phyloP scores from a whole-genome alignment of 225 moss, liverwort and hornwort genomes.

The Physcomitrium patens region DNA sequence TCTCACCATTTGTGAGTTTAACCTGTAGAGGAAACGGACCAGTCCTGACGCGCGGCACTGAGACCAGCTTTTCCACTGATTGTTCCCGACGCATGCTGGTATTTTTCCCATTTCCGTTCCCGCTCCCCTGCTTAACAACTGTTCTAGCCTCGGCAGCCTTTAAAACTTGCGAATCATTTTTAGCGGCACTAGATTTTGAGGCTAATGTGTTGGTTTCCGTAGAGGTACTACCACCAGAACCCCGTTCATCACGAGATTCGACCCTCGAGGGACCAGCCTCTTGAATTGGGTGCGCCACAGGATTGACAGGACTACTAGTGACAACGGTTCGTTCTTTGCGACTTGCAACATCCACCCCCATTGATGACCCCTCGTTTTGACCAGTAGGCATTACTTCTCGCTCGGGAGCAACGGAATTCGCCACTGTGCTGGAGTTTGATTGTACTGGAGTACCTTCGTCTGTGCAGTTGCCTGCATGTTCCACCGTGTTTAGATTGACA shows the following conservation, averaged over 20 bases:
- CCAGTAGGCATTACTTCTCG: conserved; percentile 2
- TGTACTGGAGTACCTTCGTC: conserved; percentile 31
- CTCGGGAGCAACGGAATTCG: conserved; percentile 17
- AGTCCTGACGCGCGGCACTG: conserved; percentile 42
- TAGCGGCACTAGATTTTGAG: conserved; percentile 11
- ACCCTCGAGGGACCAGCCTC: conserved; percentile 20
- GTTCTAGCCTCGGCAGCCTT: conserved; percentile 25
- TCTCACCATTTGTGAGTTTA: conserved; percentile 64
- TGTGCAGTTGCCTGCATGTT: conserved; percentile 36
- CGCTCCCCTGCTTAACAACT: conserved; percentile 34
- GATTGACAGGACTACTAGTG: conserved; percentile 8
- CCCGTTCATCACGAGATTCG: conserved; percentile 32
- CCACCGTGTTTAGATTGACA: not conserved
- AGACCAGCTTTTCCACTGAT: conserved; percentile 32
- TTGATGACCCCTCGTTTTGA: conserved; percentile 24
- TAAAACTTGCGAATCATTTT: conserved; percentile 23
- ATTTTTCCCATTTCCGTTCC: conserved; percentile 50
- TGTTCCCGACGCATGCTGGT: conserved; percentile 37
- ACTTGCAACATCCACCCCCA: conserved; percentile 23
- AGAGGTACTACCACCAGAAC: conserved; percentile 20
- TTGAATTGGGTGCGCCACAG: conserved; percentile 32
- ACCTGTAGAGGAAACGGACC: conserved; percentile 72
- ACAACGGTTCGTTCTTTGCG: conserved; percentile 24
- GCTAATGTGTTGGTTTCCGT: conserved; percentile 10
- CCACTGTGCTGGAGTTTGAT: conserved; percentile 34